These are phyloP conservation scores for Excoecaria cochinchinensis DNA, from an alignment of 345 rosid genomes.

Conservation along the genomic window DNA sequence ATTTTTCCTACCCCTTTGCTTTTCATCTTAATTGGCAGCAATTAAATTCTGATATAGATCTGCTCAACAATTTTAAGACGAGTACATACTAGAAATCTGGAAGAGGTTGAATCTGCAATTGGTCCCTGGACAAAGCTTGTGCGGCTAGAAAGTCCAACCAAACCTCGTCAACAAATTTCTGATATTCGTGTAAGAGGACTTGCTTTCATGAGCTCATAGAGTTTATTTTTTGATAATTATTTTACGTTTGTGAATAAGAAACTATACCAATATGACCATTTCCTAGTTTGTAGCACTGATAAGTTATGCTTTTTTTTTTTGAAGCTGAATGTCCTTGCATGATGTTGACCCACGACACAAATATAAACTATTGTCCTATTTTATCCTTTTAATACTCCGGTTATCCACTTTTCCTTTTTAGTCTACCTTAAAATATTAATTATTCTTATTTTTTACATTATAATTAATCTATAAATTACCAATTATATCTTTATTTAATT, in stretches of 20 bases:
- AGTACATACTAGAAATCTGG: conserved; percentile 65
- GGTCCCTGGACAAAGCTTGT: conserved; percentile 81
- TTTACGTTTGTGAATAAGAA: neutral
- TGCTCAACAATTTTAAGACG: conserved; percentile 52
- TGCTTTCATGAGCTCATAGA: too few species aligned
- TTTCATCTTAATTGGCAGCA: neutral
- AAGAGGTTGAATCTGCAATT: conserved; percentile 74
- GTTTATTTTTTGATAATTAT: neutral
- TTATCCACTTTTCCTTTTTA: too few species aligned
- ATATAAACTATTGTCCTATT: neutral
- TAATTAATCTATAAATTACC: too few species aligned
- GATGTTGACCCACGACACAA: neutral
- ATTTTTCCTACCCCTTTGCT: conserved; percentile 4
- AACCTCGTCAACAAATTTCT: conserved; percentile 79
- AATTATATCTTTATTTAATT: too few species aligned
- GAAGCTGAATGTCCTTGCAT: neutral
- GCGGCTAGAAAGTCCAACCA: conserved; percentile 93
- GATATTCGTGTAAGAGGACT: conserved; percentile 62
- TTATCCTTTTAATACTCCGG: too few species aligned
- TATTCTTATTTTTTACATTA: too few species aligned
- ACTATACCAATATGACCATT: neutral
- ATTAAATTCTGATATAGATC: conserved; percentile 13
- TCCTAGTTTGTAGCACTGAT: too few species aligned
- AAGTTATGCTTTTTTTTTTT: neutral
- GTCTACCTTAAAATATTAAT: too few species aligned